Conservation (phyloP, 805 yeast genomes). For the Dipodascus albidus region DNA sequence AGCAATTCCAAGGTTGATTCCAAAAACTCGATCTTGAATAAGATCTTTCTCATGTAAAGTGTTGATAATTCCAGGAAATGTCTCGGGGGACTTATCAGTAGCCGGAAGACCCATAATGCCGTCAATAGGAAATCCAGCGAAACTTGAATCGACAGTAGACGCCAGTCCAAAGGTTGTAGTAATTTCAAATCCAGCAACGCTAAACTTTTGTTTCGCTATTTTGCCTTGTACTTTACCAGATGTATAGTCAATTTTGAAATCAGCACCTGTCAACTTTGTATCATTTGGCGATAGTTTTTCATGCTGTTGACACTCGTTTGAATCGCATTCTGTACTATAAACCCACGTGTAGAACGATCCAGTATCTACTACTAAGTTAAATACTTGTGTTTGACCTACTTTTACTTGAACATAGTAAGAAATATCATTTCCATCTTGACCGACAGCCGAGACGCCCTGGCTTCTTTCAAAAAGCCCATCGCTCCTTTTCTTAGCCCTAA, state of each 20-base stretch:
- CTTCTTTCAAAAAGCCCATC: background rate
- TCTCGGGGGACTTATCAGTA: constrained; percentile 27
- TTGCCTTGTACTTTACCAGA: constrained; percentile 43
- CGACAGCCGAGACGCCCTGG: constrained; percentile 7
- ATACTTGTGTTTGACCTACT: constrained; percentile 23
- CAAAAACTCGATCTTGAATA: constrained; percentile 30
- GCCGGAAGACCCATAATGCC: constrained; percentile 55
- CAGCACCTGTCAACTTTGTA: constrained; percentile 16
- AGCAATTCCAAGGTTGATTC: constrained; percentile 32
- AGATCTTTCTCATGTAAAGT: constrained; percentile 15
- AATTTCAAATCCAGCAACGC: constrained; percentile 27
- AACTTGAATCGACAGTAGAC: constrained; percentile 40
- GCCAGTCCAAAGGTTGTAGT: constrained; percentile 42
- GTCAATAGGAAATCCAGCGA: constrained; percentile 39
- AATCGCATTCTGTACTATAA: constrained; percentile 40
- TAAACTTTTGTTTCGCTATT: constrained; percentile 30
- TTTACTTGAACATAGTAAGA: constrained; percentile 19
- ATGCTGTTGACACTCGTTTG: constrained; percentile 32
- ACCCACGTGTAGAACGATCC: constrained; percentile 59
- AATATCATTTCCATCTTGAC: constrained; percentile 19
- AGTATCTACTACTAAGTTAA: constrained; percentile 48
- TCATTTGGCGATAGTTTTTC: constrained; percentile 7
- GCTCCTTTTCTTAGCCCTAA: background rate
- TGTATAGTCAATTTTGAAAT: constrained; percentile 41
- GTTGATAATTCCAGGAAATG: constrained; percentile 20